phyloP scores from a whole-genome alignment of 176 grass and related monocot species.

The Oryza longistaminata region DNA sequence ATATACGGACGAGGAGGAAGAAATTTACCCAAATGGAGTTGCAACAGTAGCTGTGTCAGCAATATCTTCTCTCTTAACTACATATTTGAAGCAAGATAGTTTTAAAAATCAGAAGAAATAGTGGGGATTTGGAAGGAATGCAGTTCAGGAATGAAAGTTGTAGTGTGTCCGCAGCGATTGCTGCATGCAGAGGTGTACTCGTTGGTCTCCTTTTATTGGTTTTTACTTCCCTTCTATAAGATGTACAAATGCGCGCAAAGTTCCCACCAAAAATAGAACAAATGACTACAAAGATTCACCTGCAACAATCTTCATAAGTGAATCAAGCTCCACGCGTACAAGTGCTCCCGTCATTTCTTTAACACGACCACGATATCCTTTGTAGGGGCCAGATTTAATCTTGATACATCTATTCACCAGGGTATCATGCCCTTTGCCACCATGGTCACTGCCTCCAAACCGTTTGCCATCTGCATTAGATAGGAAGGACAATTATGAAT shows the following conservation, averaged over 20 bases:
- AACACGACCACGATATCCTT: conserved; percentile 80
- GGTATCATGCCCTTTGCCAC: conserved; percentile 63
- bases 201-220: too few relatives aligned
- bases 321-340: conserved; percentile 79
- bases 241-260: too few relatives aligned
- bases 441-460: conserved; percentile 51
- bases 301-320: conserved; percentile 73
- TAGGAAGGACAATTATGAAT: neutral
- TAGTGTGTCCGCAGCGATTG: too few relatives aligned
- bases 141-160: too few relatives aligned
- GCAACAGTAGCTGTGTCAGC: conserved; percentile 46
- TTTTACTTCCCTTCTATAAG: too few relatives aligned
- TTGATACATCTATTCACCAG: conserved; percentile 67
- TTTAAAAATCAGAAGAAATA: neutral
- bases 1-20: conserved; percentile 8
- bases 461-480: conserved; percentile 43
- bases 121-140: too few relatives aligned
- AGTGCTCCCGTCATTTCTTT: conserved; percentile 64
- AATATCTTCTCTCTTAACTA: conserved; percentile 73
- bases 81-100: conserved; percentile 30
- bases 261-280: neutral
- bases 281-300: conserved; percentile 41
- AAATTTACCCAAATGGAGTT: conserved; percentile 66
- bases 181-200: too few relatives aligned
- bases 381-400: conserved; percentile 72